Conservation (phyloP, 805 yeast genomes). For the Lachancea dasiensis region DNA sequence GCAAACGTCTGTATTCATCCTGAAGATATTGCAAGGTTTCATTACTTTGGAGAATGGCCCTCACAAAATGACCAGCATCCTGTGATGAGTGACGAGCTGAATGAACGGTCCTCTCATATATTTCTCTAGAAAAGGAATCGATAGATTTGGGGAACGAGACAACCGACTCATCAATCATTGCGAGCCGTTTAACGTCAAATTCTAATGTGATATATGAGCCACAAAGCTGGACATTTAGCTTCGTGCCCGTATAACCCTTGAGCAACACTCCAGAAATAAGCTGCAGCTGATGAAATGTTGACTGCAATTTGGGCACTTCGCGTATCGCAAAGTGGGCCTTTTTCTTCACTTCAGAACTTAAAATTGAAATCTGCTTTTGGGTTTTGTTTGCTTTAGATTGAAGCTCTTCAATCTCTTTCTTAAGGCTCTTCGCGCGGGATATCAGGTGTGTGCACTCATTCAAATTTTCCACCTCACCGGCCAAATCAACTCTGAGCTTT, state of each 20-base stretch:
- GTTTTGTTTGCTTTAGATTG: slow-evolving; percentile 5
- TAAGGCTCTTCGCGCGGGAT: slow-evolving; percentile 1
- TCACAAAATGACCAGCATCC: slow-evolving; percentile 3
- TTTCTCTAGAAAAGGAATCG: background rate
- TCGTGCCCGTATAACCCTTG: background rate
- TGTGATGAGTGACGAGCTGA: background rate
- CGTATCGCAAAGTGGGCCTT: slow-evolving; percentile 9
- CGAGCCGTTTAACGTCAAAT: background rate
- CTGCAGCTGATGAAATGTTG: slow-evolving; percentile 11
- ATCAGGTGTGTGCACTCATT: slow-evolving; percentile 1
- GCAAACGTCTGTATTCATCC: slow-evolving; percentile 9
- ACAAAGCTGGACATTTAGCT: background rate
- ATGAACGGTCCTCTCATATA: slow-evolving; percentile 1
- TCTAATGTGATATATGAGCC: background rate
- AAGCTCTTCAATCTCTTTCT: background rate
- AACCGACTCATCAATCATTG: background rate
- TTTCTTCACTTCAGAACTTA: slow-evolving; percentile 8
- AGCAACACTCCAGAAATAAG: slow-evolving; percentile 13
- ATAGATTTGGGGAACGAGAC: background rate
- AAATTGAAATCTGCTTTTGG: slow-evolving; percentile 10
- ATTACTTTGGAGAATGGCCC: background rate
- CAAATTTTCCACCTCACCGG: slow-evolving; percentile 3
- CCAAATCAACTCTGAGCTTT: slow-evolving; percentile 7
- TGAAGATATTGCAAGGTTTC: background rate
- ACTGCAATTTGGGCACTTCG: slow-evolving; percentile 12